Base-by-base conservation (phyloP, 805 yeast genomes). In the Candida sonorensis region DNA sequence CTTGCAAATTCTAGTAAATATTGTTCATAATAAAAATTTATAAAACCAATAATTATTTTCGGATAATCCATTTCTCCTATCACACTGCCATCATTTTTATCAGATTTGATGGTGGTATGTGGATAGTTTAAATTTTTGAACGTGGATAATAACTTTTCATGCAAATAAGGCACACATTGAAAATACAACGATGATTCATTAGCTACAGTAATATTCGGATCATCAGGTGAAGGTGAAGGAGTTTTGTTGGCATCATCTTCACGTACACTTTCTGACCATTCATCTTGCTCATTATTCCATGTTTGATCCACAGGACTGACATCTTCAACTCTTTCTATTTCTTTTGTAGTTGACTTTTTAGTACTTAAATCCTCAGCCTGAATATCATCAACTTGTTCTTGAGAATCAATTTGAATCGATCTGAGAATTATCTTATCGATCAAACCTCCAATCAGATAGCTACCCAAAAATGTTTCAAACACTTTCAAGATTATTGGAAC, bases 131-230 rank as follows among this genome's bases (percentile, higher is more conserved):
- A 24, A 4, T 33, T 23, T 21, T 46, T 33, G 25, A 59, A 44
- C 1, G 48, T 38, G 2, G 38, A 17, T 13, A 53, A 42, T 12
- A 57, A 30, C 26, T 48, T 46, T 10, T 44, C 42, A 39, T 59
- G 54, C 17, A 59, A 27, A 31, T 46, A 57, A 7, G 65, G 65
- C 17, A 59, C 57, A 30, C 54, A 45, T 40, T 59, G 65, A 34
- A 59, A 59, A 40, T 49, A 59, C 19, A 59, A 33, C 6, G 62
- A 55, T 12, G 44, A 34, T 30, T 54, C 56, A 38, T 56, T 58
- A 56, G 57, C 55, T 11, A 55, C 37, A 34, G 55, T 56, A 24
- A 54, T 47, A 24, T 37, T 40, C 22, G 29, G 25, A 15, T 29
- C 32, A 7, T 32, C 35, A 9, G 15, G 21, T 7, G 25, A 33